Evolutionary conservation across 2,329 filamentous ascomycete species (phyloP).

Genomic region (Ophiostoma tasmaniense): DNA sequence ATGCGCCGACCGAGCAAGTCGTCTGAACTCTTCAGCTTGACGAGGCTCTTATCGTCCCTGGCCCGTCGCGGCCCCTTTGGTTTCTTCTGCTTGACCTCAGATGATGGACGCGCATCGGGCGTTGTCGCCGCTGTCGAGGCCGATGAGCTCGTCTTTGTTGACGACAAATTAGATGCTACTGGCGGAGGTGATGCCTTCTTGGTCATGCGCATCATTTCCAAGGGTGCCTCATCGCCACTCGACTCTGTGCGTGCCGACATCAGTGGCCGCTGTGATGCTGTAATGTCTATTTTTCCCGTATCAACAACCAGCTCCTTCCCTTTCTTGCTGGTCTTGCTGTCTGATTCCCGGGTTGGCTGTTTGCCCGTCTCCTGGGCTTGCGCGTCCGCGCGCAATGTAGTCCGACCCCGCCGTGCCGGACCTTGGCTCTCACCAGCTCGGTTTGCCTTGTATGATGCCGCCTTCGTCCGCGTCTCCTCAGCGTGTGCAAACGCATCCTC

Average conservation of each 20-base stretch:
- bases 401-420: neutral
- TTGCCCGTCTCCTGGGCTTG: neutral
- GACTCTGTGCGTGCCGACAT: slow-evolving; percentile 39
- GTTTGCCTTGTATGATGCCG: neutral
- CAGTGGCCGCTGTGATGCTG: neutral
- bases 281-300: neutral
- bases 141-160: neutral
- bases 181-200: slow-evolving; percentile 25
- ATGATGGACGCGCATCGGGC: neutral
- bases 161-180: neutral
- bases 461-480: slow-evolving; percentile 24
- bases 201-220: slow-evolving; percentile 71
- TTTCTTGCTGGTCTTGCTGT: neutral
- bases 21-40: slow-evolving; percentile 49
- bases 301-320: neutral
- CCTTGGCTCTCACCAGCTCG: neutral
- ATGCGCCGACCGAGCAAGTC: slow-evolving; percentile 49
- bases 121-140: neutral
- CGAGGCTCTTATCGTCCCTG: slow-evolving; percentile 34
- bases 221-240: slow-evolving; percentile 65
- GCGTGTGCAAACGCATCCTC: slow-evolving; percentile 59
- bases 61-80: slow-evolving; percentile 24
- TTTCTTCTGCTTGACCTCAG: slow-evolving; percentile 18
- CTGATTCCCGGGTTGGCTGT: neutral
- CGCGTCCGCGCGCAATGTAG: neutral